Percentiles rank a stretch among this genome's conserved stretches.
These are phyloP conservation scores for Pythium grandisporangium DNA, from an alignment of 352 stramenopile genomes.

Conservation along the genomic window DNA sequence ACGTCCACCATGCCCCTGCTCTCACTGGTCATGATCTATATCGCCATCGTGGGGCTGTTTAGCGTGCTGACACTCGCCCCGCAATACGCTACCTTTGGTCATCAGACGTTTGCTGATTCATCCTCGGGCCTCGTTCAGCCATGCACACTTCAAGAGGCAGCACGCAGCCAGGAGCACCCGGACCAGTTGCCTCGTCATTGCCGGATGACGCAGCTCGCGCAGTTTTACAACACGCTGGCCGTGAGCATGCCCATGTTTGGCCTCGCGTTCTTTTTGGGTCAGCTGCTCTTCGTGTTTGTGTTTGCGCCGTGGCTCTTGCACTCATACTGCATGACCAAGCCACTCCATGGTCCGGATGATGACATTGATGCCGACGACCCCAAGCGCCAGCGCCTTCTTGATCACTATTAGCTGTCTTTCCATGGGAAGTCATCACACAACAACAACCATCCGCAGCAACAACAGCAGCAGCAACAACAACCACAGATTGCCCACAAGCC, in stretches of 20 bases:
- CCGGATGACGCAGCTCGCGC: slow-evolving; percentile 64
- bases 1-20: slow-evolving; percentile 70
- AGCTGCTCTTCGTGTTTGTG: slow-evolving; percentile 57
- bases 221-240: slow-evolving; percentile 73
- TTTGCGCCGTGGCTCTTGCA: slow-evolving; percentile 77
- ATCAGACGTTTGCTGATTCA: slow-evolving; percentile 54
- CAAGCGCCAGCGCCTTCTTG: slow-evolving; percentile 58
- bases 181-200: slow-evolving; percentile 35
- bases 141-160: slow-evolving; percentile 65
- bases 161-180: slow-evolving; percentile 20
- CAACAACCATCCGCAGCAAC: too few species aligned
- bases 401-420: slow-evolving; percentile 48
- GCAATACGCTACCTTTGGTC: slow-evolving; percentile 80
- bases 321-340: slow-evolving; percentile 59
- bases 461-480: too few species aligned
- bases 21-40: slow-evolving; percentile 72
- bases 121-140: slow-evolving; percentile 25
- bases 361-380: slow-evolving; percentile 63
- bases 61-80: slow-evolving; percentile 70
- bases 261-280: slow-evolving; percentile 58
- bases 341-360: too few species aligned
- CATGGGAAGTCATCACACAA: too few species aligned
- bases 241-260: slow-evolving; percentile 71
- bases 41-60: slow-evolving; percentile 77
- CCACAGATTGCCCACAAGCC: too few species aligned